Evolutionary conservation across 2,329 filamentous ascomycete species (phyloP).

Genomic region (Fusarium phyllophilum): DNA sequence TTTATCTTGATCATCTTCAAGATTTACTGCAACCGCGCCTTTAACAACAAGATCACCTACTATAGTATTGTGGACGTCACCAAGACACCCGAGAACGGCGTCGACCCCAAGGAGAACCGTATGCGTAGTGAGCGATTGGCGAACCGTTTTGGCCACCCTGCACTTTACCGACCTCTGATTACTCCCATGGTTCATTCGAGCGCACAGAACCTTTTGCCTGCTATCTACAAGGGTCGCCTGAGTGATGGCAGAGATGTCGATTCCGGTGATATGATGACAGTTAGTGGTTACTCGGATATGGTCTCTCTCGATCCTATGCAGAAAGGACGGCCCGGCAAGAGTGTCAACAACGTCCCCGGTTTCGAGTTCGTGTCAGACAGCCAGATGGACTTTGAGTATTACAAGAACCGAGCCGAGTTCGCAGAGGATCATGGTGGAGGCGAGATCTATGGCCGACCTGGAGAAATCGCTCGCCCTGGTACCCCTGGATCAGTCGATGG

Average conservation of each 20-base stretch:
- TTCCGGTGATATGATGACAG: constrained; percentile 64
- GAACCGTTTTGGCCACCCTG: constrained; percentile 88
- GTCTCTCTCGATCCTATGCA: constrained; percentile 85
- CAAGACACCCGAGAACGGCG: constrained; percentile 56
- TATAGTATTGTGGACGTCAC: constrained; percentile 74
- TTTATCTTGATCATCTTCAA: constrained; percentile 87
- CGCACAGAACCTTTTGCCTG: constrained; percentile 85
- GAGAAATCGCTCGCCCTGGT: constrained; percentile 68
- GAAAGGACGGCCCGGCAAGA: constrained; percentile 59
- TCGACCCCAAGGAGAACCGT: constrained; percentile 61
- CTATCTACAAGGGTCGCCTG: constrained; percentile 85
- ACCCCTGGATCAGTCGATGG: constrained; percentile 67
- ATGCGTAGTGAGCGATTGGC: constrained; percentile 75
- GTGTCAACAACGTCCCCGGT: constrained; percentile 64
- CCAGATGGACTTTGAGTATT: constrained; percentile 90
- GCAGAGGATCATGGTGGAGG: constrained; percentile 86
- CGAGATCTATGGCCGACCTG: constrained; percentile 68
- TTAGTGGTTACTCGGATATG: constrained; percentile 83
- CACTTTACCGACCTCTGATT: constrained; percentile 86
- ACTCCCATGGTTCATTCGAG: constrained; percentile 96
- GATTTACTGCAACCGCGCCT: constrained; percentile 78
- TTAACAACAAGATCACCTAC: constrained; percentile 83
- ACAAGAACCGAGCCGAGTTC: constrained; percentile 90
- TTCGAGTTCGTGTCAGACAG: constrained; percentile 92
- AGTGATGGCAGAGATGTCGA: constrained; percentile 71